A percentile compares a stretch with the other conserved stretches of the same genome.
Conservation (phyloP, 2,329 filamentous ascomycete genomes). For the Cladosporium sp. region DNA sequence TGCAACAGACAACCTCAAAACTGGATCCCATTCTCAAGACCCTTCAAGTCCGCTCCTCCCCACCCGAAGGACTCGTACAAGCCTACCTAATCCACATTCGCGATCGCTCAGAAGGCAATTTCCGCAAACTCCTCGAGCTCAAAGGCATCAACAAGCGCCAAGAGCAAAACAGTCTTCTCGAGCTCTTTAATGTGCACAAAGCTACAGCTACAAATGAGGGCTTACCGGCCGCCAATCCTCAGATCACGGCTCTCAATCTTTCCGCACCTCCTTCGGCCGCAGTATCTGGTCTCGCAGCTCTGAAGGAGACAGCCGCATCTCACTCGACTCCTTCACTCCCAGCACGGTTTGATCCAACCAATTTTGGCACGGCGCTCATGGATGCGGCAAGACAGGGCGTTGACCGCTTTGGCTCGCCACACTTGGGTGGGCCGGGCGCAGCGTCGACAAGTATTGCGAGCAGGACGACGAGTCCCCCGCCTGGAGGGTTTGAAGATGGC, state of each 20-base stretch:
- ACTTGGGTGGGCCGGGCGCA: slow-evolving; percentile 32
- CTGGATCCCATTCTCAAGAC: slow-evolving; percentile 94
- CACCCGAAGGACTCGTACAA: slow-evolving; percentile 90
- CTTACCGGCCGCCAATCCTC: slow-evolving; percentile 61
- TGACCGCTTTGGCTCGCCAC: slow-evolving; percentile 66
- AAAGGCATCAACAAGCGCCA: slow-evolving; percentile 80
- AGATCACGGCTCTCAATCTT: slow-evolving; percentile 64
- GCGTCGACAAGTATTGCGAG: slow-evolving; percentile 29
- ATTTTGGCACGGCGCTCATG: slow-evolving; percentile 81
- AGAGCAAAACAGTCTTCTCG: slow-evolving; percentile 77
- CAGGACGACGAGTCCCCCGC: slow-evolving; percentile 28
- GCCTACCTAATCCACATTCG: slow-evolving; percentile 96
- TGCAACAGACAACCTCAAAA: slow-evolving; percentile 76
- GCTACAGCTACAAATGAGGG: slow-evolving; percentile 62
- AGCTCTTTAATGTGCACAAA: slow-evolving; percentile 86
- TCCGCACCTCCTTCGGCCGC: slow-evolving; percentile 35
- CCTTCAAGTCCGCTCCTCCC: slow-evolving; percentile 85
- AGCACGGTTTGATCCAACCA: slow-evolving; percentile 68
- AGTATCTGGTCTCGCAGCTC: slow-evolving; percentile 36
- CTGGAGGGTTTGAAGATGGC: slow-evolving; percentile 24
- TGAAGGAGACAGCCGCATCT: slow-evolving; percentile 23
- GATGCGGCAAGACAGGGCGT: slow-evolving; percentile 82
- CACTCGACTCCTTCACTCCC: slow-evolving; percentile 37
- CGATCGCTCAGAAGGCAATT: slow-evolving; percentile 89
- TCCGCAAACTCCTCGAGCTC: slow-evolving; percentile 90